A percentile compares a stretch with the other conserved stretches of the same genome.
Conservation (phyloP, 371 early-diverging fungal genomes). For the Mucor irregularis region DNA sequence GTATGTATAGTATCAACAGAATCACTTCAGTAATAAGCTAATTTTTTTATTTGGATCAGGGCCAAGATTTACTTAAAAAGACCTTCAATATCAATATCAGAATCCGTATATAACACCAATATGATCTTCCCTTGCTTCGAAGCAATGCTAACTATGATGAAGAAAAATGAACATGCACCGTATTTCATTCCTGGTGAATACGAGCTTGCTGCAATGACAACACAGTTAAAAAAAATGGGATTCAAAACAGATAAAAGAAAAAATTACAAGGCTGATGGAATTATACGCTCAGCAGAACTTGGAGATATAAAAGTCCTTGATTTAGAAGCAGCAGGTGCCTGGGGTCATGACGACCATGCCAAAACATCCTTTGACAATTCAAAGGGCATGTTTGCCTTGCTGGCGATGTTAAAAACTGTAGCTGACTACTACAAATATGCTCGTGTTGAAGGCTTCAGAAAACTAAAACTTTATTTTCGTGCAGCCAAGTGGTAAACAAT, state of each 20-base stretch:
- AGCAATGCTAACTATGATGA: constrained; percentile 15
- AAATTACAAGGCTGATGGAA: constrained; percentile 17
- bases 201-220: constrained; percentile 11
- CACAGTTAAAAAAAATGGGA: constrained; percentile 10
- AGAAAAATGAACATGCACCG: constrained; percentile 8
- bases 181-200: constrained; percentile 24
- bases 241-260: constrained; percentile 15
- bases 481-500: constrained; percentile 4
- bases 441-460: constrained; percentile 11
- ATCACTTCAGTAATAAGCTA: constrained; percentile 18
- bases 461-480: constrained; percentile 14
- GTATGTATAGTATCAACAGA: constrained; percentile 20
- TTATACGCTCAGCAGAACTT: constrained; percentile 1
- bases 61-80: constrained; percentile 14
- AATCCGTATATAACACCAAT: constrained; percentile 18
- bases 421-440: constrained; percentile 7
- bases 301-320: constrained; percentile 17
- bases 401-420: constrained; percentile 15
- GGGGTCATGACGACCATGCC: constrained; percentile 11
- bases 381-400: constrained; percentile 19
- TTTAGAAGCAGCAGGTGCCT: constrained; percentile 22
- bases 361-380: constrained; percentile 21
- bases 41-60: constrained; percentile 14
- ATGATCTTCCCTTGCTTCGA: constrained; percentile 18
- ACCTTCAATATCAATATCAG: constrained; percentile 13